phyloP scores from a whole-genome alignment of 495 filamentous ascomycete species.

The Xylaria sp. region DNA sequence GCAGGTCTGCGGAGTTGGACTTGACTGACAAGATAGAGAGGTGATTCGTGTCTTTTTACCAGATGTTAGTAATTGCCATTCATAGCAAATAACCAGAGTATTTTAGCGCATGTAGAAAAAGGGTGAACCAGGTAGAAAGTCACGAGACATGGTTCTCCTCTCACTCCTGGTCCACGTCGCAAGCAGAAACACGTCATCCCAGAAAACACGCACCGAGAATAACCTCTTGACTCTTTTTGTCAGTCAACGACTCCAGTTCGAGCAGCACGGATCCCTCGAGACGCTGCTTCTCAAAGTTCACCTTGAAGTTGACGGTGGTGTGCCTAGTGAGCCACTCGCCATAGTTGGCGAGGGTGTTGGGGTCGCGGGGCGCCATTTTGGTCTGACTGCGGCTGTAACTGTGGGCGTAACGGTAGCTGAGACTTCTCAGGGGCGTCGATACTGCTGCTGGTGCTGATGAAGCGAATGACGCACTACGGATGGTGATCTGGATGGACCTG shows the following conservation, averaged over 20 bases:
- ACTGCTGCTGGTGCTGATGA: slow-evolving; percentile 12
- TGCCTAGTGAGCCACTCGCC: slow-evolving; percentile 81
- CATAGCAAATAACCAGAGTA: background rate
- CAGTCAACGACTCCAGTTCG: slow-evolving; percentile 72
- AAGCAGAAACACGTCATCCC: background rate
- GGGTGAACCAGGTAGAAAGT: background rate
- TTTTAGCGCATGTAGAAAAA: background rate
- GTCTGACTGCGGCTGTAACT: slow-evolving; percentile 30
- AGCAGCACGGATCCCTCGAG: slow-evolving; percentile 78
- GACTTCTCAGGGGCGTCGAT: background rate
- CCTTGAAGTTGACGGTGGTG: slow-evolving; percentile 75
- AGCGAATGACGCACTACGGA: slow-evolving; percentile 31
- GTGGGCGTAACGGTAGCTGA: background rate
- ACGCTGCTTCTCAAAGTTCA: slow-evolving; percentile 79
- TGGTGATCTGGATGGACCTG: slow-evolving; percentile 34
- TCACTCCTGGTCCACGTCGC: background rate
- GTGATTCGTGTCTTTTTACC: slow-evolving; percentile 68
- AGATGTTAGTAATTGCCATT: background rate
- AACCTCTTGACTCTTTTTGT: slow-evolving; percentile 73
- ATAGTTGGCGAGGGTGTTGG: slow-evolving; percentile 93
- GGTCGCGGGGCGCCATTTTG: slow-evolving; percentile 73
- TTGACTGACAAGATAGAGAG: slow-evolving; percentile 73
- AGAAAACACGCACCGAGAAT: slow-evolving; percentile 60
- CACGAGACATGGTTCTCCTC: background rate
- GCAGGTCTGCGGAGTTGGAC: slow-evolving; percentile 58